These are phyloP conservation scores for Chlorella sp. DNA, from an alignment of 139 green algal genomes.

Conservation along the genomic window DNA sequence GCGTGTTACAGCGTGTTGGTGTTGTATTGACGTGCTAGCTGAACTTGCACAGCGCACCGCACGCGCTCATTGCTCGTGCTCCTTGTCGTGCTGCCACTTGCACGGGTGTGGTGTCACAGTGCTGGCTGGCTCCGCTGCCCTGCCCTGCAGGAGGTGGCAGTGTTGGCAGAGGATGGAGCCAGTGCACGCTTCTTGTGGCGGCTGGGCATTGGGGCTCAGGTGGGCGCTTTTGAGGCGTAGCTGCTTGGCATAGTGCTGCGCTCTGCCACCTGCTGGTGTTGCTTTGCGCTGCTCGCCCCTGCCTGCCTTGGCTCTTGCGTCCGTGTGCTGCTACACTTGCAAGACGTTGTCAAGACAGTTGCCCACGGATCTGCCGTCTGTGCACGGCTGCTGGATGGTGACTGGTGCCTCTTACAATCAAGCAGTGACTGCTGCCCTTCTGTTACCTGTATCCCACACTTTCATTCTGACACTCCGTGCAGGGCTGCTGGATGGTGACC, in stretches of 20 bases:
- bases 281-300: too few species aligned
- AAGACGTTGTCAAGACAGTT: background rate
- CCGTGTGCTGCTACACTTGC: background rate
- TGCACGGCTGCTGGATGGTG: constrained; percentile 41
- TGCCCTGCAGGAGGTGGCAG: constrained; percentile 5
- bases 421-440: too few species aligned
- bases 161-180: constrained; percentile 5
- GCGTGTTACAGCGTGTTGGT: background rate
- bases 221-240: too few species aligned
- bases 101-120: too few species aligned
- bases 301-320: too few species aligned
- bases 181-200: constrained; percentile 27
- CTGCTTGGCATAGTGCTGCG: too few species aligned
- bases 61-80: too few species aligned
- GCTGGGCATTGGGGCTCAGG: background rate
- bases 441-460: background rate
- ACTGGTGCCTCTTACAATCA: constrained; percentile 13
- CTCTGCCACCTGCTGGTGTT: too few species aligned
- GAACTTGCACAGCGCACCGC: too few species aligned
- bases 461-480: too few species aligned
- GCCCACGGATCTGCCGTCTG: background rate
- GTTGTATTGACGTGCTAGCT: background rate
- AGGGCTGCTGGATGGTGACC: too few species aligned
- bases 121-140: background rate
- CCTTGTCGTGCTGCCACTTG: too few species aligned